Evolutionary conservation across 2,329 filamentous ascomycete species (phyloP).

Genomic region (Elsinoe necatrix): DNA sequence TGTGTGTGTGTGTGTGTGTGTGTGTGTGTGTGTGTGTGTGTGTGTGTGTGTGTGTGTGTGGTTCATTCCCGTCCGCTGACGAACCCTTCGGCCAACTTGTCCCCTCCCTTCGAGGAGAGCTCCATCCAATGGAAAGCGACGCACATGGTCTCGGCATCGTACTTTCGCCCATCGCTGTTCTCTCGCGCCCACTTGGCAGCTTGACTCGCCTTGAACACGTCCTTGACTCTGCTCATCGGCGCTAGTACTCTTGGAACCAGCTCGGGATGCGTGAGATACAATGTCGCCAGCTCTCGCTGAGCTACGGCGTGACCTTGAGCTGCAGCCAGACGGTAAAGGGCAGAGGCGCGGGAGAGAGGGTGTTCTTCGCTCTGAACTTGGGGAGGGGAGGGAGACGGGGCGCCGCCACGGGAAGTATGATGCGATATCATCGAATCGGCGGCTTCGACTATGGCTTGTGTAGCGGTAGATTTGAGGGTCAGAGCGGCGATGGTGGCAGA

Average conservation of each 20-base stretch:
- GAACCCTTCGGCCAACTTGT: constrained; percentile 57
- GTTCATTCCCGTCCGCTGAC: background rate
- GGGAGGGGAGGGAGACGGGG: constrained; percentile 27
- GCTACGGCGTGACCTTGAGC: constrained; percentile 84
- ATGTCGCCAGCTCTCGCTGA: constrained; percentile 84
- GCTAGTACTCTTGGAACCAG: constrained; percentile 70
- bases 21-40: no score
- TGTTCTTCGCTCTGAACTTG: constrained; percentile 35
- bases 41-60: no score
- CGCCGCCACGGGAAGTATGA: constrained; percentile 43
- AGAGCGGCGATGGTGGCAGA: constrained; percentile 81
- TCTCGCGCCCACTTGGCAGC: constrained; percentile 60
- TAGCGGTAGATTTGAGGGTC: constrained; percentile 80
- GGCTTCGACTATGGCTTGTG: constrained; percentile 71
- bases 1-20: no score
- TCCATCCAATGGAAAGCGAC: constrained; percentile 98
- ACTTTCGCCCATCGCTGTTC: constrained; percentile 54
- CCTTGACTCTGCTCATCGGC: constrained; percentile 72
- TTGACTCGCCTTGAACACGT: constrained; percentile 72
- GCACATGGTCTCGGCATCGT: constrained; percentile 83
- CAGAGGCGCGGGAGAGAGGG: constrained; percentile 70
- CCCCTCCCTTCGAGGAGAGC: constrained; percentile 73
- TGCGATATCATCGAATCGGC: constrained; percentile 60
- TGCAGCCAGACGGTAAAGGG: constrained; percentile 86
- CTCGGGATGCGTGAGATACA: constrained; percentile 88